A percentile compares a stretch with the other conserved stretches of the same genome.
Conservation (phyloP, 1,284 basidiomycete genomes). For the Fomes fomentarius region DNA sequence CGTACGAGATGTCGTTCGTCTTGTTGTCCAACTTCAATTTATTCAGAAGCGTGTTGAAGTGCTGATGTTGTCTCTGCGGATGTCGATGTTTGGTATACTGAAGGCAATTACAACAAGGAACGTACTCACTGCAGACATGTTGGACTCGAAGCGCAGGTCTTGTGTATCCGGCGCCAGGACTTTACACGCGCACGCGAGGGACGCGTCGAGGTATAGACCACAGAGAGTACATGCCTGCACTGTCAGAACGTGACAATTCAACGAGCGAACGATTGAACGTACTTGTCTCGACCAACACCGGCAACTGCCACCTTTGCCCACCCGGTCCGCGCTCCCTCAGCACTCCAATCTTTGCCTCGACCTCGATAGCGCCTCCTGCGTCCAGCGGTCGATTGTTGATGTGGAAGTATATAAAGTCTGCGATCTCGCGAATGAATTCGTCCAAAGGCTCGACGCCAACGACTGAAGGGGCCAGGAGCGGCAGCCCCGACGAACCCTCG, state of each 20-base stretch:
- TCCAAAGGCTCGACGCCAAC: conserved; percentile 93
- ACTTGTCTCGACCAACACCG: conserved; percentile 89
- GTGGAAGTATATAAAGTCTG: conserved; percentile 85
- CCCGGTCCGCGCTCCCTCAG: conserved; percentile 60
- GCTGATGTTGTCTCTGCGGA: conserved; percentile 78
- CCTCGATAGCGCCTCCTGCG: conserved; percentile 58
- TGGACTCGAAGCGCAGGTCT: conserved; percentile 85
- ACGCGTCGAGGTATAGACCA: background rate
- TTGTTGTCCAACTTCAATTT: conserved; percentile 49
- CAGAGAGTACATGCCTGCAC: background rate
- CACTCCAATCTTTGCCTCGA: conserved; percentile 93
- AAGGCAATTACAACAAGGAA: background rate
- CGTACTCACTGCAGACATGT: conserved; percentile 81
- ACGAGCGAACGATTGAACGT: conserved; percentile 39
- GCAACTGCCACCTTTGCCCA: conserved; percentile 66
- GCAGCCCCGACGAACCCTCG: conserved; percentile 35
- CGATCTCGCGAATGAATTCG: conserved; percentile 91
- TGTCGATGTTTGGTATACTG: conserved; percentile 16
- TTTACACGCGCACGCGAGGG: conserved; percentile 7
- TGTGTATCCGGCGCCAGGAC: conserved; percentile 54
- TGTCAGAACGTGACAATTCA: conserved; percentile 6
- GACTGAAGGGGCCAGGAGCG: conserved; percentile 84
- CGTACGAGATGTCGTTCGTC: conserved; percentile 67
- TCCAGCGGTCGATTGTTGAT: conserved; percentile 56
- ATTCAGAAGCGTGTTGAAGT: conserved; percentile 88